phyloP scores from a whole-genome alignment of 1,284 basidiomycete genomes.

The Cryptococcus sp. region DNA sequence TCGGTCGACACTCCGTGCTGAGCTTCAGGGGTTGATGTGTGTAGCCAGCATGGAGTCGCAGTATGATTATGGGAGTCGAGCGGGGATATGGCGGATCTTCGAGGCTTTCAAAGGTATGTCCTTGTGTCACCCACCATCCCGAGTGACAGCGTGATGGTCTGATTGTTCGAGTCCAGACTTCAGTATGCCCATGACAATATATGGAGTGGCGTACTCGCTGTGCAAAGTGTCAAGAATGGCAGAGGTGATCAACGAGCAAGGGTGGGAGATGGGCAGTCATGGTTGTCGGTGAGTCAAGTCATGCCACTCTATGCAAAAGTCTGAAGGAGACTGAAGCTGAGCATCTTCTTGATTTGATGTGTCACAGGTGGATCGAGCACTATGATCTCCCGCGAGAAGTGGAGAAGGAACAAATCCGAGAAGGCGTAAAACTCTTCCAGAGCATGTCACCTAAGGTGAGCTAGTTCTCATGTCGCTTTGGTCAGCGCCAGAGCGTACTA shows the following conservation, averaged over 20 bases:
- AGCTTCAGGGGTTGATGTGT: conserved; percentile 10
- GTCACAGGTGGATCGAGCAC: neutral
- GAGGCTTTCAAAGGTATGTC: conserved; percentile 19
- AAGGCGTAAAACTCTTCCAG: conserved; percentile 15
- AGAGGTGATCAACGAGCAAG: conserved; percentile 5
- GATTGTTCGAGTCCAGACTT: neutral
- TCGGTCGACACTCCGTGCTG: conserved; percentile 3
- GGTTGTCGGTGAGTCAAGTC: conserved; percentile 11
- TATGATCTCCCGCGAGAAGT: conserved; percentile 5
- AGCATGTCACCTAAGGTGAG: conserved; percentile 18
- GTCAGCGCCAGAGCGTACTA: no score
- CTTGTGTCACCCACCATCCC: conserved; percentile 15
- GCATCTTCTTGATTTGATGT: neutral
- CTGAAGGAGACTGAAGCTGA: neutral
- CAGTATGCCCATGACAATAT: conserved; percentile 29
- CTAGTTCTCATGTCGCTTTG: no score
- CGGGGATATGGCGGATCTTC: conserved; percentile 35
- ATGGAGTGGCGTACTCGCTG: conserved; percentile 33
- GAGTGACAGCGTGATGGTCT: no score
- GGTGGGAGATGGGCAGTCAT: conserved; percentile 15
- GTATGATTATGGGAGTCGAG: conserved; percentile 35
- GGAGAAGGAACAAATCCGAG: conserved; percentile 13
- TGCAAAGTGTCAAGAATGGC: conserved; percentile 18
- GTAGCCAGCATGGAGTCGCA: conserved; percentile 24
- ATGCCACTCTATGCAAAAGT: neutral